Base-by-base conservation (phyloP, 495 filamentous ascomycete species). In the Amorphotheca resinae region DNA sequence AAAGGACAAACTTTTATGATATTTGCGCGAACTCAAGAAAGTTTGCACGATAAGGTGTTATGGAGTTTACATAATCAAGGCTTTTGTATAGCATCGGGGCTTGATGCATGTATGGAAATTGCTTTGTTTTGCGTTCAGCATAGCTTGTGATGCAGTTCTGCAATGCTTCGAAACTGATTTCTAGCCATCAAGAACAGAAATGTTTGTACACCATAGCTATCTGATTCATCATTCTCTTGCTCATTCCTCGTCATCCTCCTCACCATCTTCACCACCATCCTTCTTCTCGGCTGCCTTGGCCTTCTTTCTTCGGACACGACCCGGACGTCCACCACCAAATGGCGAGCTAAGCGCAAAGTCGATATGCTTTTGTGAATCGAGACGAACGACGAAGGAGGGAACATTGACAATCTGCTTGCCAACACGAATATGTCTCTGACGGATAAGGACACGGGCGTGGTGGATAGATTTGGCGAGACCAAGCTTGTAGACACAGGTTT, bases 361-460 rank as follows among this genome's bases (percentile, higher is more conserved):
- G 59, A 98, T 98, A 81, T 98, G 91, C 82, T 98, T 98, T 76
- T 98, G 91, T 56, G 88, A 95, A 76, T 98, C 91, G 53, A 98
- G 86, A 68, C 91, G 91, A 66, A 98, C 91, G 64, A 98, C 76
- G 81, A 93, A 98, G 25, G 89, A 95, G 40, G 91, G 91, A 21
- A 98, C 91, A 68, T 96, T 98, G 75, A 98, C 91, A 68, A 98
- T 96, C 77, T 98, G 91, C 83, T 96, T 96, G 66, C 91, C 91
- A 62, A 98, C 91, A 67, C 91, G 91, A 71, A 98, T 96, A 74
- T 98, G 91, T 56, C 91, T 79, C 74, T 98, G 91, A 66, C 83
- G 85, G 73, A 98, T 98, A 53, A 98, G 77, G 64, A 96, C 91
- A 82, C 91, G 89, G 53, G 91, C 91, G 73, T 98, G 91, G 76